Evolutionary conservation across 2,329 filamentous ascomycete species (phyloP).

Genomic region (Helminthosporium solani): DNA sequence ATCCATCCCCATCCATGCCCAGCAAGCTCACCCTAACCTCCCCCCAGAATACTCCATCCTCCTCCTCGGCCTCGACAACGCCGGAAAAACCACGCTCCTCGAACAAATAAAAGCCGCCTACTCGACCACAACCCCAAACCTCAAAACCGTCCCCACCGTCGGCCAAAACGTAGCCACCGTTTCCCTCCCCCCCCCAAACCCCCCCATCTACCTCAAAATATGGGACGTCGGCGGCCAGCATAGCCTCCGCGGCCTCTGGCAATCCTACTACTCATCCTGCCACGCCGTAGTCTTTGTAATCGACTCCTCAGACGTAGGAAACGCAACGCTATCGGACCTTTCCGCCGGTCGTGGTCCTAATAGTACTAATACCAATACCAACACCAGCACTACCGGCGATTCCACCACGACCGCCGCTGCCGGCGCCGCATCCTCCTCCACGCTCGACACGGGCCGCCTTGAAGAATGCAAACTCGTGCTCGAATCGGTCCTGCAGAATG

Average conservation of each 20-base stretch:
- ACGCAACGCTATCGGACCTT: conserved; percentile 66
- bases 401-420: conserved; percentile 41
- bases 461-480: conserved; percentile 88
- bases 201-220: conserved; percentile 96
- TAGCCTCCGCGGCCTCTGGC: conserved; percentile 85
- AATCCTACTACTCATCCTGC: conserved; percentile 89
- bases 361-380: too few relatives aligned
- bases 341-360: too few relatives aligned
- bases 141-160: conserved; percentile 92
- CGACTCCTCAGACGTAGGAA: conserved; percentile 89
- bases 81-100: conserved; percentile 96
- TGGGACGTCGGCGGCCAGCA: conserved; percentile 98
- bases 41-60: conserved; percentile 88
- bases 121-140: conserved; percentile 65
- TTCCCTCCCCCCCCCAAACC: conserved; percentile 58
- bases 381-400: too few relatives aligned
- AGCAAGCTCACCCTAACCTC: neutral
- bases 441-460: conserved; percentile 60
- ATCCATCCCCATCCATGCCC: neutral
- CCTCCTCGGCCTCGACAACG: conserved; percentile 95
- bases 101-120: conserved; percentile 93
- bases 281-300: conserved; percentile 98
- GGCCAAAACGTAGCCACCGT: conserved; percentile 96
- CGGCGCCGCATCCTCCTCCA: conserved; percentile 31
- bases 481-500: conserved; percentile 83